Conservation (phyloP, 73 alveolate species). For the Blepharisma stoltei region DNA sequence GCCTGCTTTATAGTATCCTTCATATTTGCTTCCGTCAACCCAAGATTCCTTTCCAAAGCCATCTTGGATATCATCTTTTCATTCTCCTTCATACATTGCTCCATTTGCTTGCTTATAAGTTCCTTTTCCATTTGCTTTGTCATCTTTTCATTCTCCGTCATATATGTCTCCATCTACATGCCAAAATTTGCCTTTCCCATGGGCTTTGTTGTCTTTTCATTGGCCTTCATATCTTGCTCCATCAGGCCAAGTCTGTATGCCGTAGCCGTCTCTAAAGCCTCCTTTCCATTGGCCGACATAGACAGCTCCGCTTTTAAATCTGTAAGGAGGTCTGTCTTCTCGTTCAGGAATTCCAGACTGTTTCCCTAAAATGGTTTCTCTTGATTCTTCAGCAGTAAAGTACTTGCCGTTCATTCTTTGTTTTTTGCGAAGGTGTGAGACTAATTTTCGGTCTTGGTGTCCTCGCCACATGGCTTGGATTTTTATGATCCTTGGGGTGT, state of each 20-base stretch:
- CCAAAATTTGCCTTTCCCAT: conserved; percentile 54
- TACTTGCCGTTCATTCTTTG: too few relatives aligned
- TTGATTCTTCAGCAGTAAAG: too few relatives aligned
- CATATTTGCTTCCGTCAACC: conserved; percentile 69
- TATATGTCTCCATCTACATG: conserved; percentile 56
- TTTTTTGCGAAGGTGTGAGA: too few relatives aligned
- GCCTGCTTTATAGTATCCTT: conserved; percentile 64
- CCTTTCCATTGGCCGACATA: conserved; percentile 87
- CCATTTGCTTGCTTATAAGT: conserved; percentile 49
- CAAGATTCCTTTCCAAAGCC: conserved; percentile 61
- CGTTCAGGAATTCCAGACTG: too few relatives aligned
- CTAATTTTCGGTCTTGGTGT: too few relatives aligned
- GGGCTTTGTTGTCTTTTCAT: conserved; percentile 50
- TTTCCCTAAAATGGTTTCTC: too few relatives aligned
- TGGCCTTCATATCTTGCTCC: conserved; percentile 56
- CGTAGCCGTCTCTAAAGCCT: conserved; percentile 76
- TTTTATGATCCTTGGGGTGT: too few relatives aligned
- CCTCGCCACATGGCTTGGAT: too few relatives aligned
- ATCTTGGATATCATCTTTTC: conserved; percentile 64
- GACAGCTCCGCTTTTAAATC: conserved; percentile 69
- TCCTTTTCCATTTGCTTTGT: conserved; percentile 54
- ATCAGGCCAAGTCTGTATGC: conserved; percentile 72
- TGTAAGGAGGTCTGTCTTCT: not conserved
- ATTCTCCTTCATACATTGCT: conserved; percentile 53
- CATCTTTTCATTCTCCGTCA: conserved; percentile 54